phyloP scores from a whole-genome alignment of 768 basidiomycete genomes.

The Amanita pallidorosea region DNA sequence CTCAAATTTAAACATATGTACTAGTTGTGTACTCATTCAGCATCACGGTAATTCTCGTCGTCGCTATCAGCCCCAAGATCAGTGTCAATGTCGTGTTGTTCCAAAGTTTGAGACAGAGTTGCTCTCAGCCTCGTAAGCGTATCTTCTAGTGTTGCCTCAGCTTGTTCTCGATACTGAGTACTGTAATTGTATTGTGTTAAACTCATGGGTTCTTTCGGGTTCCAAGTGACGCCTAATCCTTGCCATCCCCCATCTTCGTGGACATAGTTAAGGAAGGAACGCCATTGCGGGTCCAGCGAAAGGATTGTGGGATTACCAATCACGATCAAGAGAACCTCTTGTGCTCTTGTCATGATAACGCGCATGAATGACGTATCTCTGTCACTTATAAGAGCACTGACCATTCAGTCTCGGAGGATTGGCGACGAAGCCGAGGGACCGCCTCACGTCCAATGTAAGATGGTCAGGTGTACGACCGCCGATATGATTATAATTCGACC shows the following conservation, averaged over 20 bases:
- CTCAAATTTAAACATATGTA: not conserved
- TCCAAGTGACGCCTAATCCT: not conserved
- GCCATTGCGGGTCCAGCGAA: slow-evolving; percentile 53
- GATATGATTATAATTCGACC: slow-evolving; percentile 46
- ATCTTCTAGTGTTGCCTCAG: not conserved
- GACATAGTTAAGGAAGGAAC: slow-evolving; percentile 48
- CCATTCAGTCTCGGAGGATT: slow-evolving; percentile 52
- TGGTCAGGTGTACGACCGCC: slow-evolving; percentile 44
- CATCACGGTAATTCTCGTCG: not conserved
- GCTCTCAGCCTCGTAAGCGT: not conserved
- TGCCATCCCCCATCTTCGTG: slow-evolving; percentile 40
- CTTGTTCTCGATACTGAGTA: not conserved
- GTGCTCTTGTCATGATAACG: slow-evolving; percentile 52
- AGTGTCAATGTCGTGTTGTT: not conserved
- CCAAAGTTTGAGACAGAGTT: not conserved
- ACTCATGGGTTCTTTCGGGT: slow-evolving; percentile 1
- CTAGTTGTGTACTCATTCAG: not conserved
- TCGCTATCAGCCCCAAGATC: not conserved
- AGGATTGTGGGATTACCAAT: slow-evolving; percentile 50
- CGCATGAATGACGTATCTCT: not conserved
- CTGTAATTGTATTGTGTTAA: not conserved
- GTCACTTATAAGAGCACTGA: slow-evolving; percentile 15
- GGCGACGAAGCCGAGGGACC: slow-evolving; percentile 49
- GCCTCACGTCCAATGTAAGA: slow-evolving; percentile 41
- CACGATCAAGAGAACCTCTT: slow-evolving; percentile 48